phyloP scores from a whole-genome alignment of 164 flowering plant species.

The Brasenia schreberi region DNA sequence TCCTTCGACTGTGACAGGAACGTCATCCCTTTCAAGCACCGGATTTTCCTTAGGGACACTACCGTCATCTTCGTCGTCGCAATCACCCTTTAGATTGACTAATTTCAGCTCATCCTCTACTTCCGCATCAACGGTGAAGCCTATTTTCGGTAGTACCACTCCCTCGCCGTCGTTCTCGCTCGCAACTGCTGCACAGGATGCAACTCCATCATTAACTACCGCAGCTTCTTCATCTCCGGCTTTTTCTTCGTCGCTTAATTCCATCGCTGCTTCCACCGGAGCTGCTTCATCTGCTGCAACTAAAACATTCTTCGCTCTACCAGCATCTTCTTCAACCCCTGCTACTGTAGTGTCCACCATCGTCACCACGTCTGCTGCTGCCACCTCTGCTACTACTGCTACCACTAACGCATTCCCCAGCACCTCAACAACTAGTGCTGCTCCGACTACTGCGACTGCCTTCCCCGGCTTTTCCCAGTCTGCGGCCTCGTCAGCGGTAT shows the following conservation, averaged over 20 bases:
- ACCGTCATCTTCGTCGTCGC: constrained; percentile 14
- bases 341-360: constrained; percentile 17
- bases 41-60: constrained; percentile 35
- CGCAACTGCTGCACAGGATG: constrained; percentile 16
- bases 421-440: neutral
- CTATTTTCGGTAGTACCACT: constrained; percentile 5
- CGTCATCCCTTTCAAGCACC: constrained; percentile 7
- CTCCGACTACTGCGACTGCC: constrained; percentile 1
- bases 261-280: constrained; percentile 4
- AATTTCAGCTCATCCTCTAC: constrained; percentile 24
- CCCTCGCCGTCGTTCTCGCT: constrained; percentile 27
- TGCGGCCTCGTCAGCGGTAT: neutral
- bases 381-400: constrained; percentile 23
- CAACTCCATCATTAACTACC: constrained; percentile 4
- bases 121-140: constrained; percentile 6
- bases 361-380: constrained; percentile 11
- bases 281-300: constrained; percentile 16
- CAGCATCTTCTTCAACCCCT: constrained; percentile 9
- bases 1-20: too few species aligned
- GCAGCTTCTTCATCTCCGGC: constrained; percentile 8
- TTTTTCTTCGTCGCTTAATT: constrained; percentile 11
- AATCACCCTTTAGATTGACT: constrained; percentile 17
- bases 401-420: too few species aligned
- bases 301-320: constrained; percentile 13
- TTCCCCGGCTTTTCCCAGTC: too few species aligned